Percentiles rank a stretch among this genome's conserved stretches.
Evolutionary conservation across 1,284 basidiomycete genomes (phyloP).

Genomic region (Rhodofomes roseus): DNA sequence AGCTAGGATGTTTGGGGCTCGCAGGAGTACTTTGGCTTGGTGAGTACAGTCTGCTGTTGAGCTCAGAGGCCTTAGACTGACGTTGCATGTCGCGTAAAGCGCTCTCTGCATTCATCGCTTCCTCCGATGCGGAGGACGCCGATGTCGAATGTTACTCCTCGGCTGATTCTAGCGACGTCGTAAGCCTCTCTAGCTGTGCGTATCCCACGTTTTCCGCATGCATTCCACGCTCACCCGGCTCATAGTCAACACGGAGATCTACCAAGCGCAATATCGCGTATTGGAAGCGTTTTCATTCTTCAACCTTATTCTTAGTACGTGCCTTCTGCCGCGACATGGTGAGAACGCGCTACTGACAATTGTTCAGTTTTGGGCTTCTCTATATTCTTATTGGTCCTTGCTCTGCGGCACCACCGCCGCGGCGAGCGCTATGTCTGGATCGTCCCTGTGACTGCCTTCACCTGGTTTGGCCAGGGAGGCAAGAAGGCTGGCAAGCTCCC

Average conservation of each 20-base stretch:
- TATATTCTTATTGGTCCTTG: conserved; percentile 56
- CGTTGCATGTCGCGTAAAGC: conserved; percentile 39
- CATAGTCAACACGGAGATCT: conserved; percentile 63
- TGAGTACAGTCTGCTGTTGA: conserved; percentile 31
- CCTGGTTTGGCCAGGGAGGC: conserved; percentile 51
- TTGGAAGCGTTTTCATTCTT: conserved; percentile 74
- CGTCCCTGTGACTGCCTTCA: conserved; percentile 64
- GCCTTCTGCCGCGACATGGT: background rate
- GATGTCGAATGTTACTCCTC: conserved; percentile 78
- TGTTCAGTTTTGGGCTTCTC: conserved; percentile 58
- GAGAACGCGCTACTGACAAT: conserved; percentile 14
- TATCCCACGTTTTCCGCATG: conserved; percentile 13
- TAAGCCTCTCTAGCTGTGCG: conserved; percentile 61
- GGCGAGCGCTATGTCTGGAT: conserved; percentile 74
- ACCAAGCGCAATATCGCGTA: conserved; percentile 79
- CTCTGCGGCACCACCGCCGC: conserved; percentile 58
- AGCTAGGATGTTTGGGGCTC: conserved; percentile 65
- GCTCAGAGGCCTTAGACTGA: conserved; percentile 4
- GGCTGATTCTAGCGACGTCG: conserved; percentile 42
- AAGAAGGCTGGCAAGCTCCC: conserved; percentile 29
- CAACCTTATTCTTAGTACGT: conserved; percentile 66
- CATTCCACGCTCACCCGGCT: background rate
- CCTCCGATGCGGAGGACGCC: conserved; percentile 69
- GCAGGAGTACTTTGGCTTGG: conserved; percentile 77
- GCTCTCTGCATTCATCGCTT: conserved; percentile 65